Evolutionary conservation across 2,329 filamentous ascomycete species (phyloP).

Genomic region (Fusarium armeniacum): DNA sequence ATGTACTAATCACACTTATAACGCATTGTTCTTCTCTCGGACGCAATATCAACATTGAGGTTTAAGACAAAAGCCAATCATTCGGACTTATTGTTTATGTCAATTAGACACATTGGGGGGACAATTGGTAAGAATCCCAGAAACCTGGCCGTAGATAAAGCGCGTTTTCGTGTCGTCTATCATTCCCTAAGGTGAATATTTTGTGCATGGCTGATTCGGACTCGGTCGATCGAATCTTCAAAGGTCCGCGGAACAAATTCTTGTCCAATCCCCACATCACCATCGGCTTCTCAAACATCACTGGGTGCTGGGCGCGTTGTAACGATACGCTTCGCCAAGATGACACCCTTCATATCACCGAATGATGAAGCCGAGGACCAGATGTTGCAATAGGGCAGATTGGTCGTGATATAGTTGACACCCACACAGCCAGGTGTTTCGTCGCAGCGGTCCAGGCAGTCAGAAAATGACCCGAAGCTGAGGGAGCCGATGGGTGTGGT

Average conservation of each 20-base stretch:
- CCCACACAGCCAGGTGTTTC: neutral
- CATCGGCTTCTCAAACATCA: neutral
- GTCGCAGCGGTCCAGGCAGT: neutral
- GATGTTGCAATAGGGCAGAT: neutral
- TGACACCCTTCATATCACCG: too few species aligned
- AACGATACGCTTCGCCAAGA: neutral
- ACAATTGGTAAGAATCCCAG: too few species aligned
- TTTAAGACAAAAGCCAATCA: too few species aligned
- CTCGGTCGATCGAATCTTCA: fast-evolving
- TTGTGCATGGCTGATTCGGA: neutral
- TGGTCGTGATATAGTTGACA: neutral
- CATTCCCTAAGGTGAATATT: neutral
- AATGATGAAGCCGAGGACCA: neutral
- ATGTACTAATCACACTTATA: too few species aligned
- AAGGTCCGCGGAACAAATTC: neutral
- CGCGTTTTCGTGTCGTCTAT: too few species aligned
- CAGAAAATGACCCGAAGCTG: neutral
- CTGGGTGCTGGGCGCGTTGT: neutral
- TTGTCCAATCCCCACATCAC: too few species aligned
- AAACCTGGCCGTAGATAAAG: too few species aligned
- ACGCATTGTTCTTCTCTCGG: too few species aligned
- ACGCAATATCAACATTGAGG: too few species aligned
- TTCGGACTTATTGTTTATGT: too few species aligned
- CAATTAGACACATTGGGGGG: too few species aligned
- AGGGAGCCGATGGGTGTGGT: neutral